phyloP scores from a whole-genome alignment of 768 basidiomycete species.

The Termitomyces sp. region DNA sequence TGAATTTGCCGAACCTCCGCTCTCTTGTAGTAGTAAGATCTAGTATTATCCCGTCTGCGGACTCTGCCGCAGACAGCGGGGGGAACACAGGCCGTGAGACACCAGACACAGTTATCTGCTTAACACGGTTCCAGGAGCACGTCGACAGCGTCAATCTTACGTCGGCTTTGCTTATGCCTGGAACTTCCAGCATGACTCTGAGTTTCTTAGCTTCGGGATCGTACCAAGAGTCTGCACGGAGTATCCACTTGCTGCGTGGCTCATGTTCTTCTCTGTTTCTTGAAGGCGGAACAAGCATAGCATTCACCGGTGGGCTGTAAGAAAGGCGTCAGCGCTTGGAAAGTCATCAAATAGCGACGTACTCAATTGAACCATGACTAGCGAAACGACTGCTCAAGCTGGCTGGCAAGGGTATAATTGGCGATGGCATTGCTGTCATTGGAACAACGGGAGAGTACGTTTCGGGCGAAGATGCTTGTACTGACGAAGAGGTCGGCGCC shows the following conservation, averaged over 20 bases:
- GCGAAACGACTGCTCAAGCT: slow-evolving; percentile 15
- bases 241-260: slow-evolving; percentile 29
- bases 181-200: slow-evolving; percentile 61
- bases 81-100: slow-evolving; percentile 34
- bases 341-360: slow-evolving; percentile 5
- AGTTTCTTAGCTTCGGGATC: slow-evolving; percentile 43
- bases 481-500: slow-evolving; percentile 17
- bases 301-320: slow-evolving; percentile 17
- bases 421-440: slow-evolving; percentile 16
- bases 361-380: slow-evolving; percentile 20
- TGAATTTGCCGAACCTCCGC: slow-evolving; percentile 45
- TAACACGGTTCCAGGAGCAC: slow-evolving; percentile 55
- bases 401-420: slow-evolving; percentile 17
- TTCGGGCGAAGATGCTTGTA: slow-evolving; percentile 18
- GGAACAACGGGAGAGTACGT: slow-evolving; percentile 15
- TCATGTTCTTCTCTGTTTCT: slow-evolving; percentile 5
- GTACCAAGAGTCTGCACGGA: slow-evolving; percentile 60
- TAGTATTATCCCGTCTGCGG: slow-evolving; percentile 15
- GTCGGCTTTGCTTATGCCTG: slow-evolving; percentile 56
- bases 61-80: slow-evolving; percentile 9
- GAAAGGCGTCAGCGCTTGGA: not conserved
- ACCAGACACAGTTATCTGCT: slow-evolving; percentile 54
- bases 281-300: slow-evolving; percentile 9
- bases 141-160: slow-evolving; percentile 55
- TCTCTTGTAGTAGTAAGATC: slow-evolving; percentile 32